A percentile compares a stretch with the other conserved stretches of the same genome.
phyloP scores from a whole-genome alignment of 768 basidiomycete genomes.

The Leccinum rimulosum region DNA sequence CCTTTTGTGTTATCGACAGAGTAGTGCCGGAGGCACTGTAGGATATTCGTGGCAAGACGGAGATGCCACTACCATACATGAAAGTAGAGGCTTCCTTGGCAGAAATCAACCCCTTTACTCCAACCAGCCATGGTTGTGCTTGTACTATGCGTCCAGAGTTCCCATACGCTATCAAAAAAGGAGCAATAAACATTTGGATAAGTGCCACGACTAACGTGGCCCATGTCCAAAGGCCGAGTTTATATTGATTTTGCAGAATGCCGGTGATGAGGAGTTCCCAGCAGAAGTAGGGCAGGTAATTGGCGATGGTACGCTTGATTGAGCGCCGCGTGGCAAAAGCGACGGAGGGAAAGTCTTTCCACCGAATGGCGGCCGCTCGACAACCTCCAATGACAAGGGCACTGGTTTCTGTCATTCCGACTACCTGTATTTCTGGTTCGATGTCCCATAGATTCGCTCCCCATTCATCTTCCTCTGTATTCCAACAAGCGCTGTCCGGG shows the following conservation, averaged over 20 bases:
- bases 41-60: conserved; percentile 4
- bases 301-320: conserved; percentile 5
- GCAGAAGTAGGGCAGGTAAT: conserved; percentile 1
- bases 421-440: conserved; percentile 13
- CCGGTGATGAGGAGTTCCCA: conserved; percentile 13
- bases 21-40: conserved; percentile 23
- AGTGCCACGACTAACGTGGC: background rate
- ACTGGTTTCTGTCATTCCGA: conserved; percentile 18
- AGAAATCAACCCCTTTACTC: conserved; percentile 26
- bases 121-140: conserved; percentile 23
- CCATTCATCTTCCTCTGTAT: conserved; percentile 19
- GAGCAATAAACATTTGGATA: conserved; percentile 13
- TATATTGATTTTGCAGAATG: too few species aligned
- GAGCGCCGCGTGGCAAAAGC: conserved; percentile 18
- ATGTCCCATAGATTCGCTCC: conserved; percentile 22
- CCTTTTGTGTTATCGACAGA: conserved; percentile 5
- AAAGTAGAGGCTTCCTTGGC: conserved; percentile 15
- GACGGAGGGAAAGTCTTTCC: conserved; percentile 24
- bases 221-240: too few species aligned
- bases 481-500: conserved; percentile 11
- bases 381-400: conserved; percentile 25
- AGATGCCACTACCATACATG: conserved; percentile 14
- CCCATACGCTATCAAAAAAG: conserved; percentile 12
- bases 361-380: conserved; percentile 19
- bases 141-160: conserved; percentile 14